Conservation (phyloP, 768 basidiomycete genomes). For the Pulveroboletus ravenelii region DNA sequence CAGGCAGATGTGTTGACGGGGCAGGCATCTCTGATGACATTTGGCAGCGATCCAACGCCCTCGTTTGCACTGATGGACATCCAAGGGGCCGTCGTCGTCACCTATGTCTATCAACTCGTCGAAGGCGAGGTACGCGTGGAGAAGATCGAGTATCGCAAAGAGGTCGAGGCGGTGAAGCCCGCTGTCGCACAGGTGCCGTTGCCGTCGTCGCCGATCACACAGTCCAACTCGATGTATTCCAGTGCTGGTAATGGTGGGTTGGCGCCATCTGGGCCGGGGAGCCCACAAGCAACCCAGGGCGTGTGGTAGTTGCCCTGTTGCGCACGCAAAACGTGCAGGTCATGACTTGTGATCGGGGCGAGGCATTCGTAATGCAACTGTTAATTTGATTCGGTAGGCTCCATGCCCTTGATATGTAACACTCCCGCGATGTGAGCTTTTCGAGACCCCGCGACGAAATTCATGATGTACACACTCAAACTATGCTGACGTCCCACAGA, state of each 20-base stretch:
- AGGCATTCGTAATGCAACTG: background rate
- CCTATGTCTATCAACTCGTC: conserved; percentile 93
- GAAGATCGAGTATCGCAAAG: conserved; percentile 82
- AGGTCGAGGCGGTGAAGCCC: conserved; percentile 39
- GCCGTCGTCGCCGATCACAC: conserved; percentile 21
- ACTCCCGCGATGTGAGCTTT: background rate
- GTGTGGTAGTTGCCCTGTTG: conserved; percentile 21
- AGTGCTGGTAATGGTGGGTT: conserved; percentile 19
- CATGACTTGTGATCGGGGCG: background rate
- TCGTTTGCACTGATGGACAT: conserved; percentile 98
- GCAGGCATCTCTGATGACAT: background rate
- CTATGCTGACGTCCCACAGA: no score
- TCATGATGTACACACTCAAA: no score
- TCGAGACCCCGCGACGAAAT: background rate
- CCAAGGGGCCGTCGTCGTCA: conserved; percentile 94
- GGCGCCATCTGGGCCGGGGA: conserved; percentile 20
- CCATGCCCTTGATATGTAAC: background rate
- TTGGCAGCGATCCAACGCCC: conserved; percentile 73
- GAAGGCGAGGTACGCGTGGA: conserved; percentile 92
- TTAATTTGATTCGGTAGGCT: conserved; percentile 1
- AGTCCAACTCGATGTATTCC: conserved; percentile 32
- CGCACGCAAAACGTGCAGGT: background rate
- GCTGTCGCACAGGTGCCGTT: conserved; percentile 13
- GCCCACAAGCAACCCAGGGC: conserved; percentile 23
- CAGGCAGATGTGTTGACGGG: background rate